Evolutionary conservation across 176 grass and related monocot species (phyloP), one percentile per base, ranked within the genome.

Genomic region (Zizania latifolia): DNA sequence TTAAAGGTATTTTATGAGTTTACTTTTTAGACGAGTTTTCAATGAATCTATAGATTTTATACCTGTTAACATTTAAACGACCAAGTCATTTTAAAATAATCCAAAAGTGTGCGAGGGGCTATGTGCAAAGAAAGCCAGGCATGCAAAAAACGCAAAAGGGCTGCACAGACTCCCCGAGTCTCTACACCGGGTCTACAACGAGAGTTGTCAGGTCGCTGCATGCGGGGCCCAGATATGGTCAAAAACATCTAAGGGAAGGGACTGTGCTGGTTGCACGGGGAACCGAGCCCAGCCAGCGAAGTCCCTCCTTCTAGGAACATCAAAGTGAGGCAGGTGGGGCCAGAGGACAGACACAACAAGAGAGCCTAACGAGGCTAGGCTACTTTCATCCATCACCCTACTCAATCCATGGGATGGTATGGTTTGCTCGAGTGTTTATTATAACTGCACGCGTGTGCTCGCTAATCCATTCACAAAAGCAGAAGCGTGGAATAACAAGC

Each of bases 381-480:
- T 60, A 39, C 76, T 66, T 85, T 55, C 75, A 46, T 55, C 40
- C 63, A 55, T 68, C 61, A 70, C 64, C 23, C 48, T 74, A 79
- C 53, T 70, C 40, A 16, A 61, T 66, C 22, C 3, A 39, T 40
- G 76, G 16, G 5, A 23, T 14, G 35, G n/a, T 55, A 16, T 80
- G 51, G 68, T 68, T 85, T 80, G 61, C 26, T 53, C 17, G 21
- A 39, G 51, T 11, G 34, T 6, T 16, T 27, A 84, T 26, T 33
- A 51, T 15, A 71, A 44, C 0, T 70, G 78, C 84, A 86, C 78
- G 72, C n/a, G n/a, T 77, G 78, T 39, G 70, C 10, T 81, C 34
- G 39, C 53, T 32, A 15, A 68, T 75, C 62, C 40, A 62, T 26
- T 36, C 35, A 10, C 24, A 4, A 32, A 28, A n/a, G n/a, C 38